Conservation (phyloP, 2,329 filamentous ascomycete genomes). For the Seiridium cupressi region DNA sequence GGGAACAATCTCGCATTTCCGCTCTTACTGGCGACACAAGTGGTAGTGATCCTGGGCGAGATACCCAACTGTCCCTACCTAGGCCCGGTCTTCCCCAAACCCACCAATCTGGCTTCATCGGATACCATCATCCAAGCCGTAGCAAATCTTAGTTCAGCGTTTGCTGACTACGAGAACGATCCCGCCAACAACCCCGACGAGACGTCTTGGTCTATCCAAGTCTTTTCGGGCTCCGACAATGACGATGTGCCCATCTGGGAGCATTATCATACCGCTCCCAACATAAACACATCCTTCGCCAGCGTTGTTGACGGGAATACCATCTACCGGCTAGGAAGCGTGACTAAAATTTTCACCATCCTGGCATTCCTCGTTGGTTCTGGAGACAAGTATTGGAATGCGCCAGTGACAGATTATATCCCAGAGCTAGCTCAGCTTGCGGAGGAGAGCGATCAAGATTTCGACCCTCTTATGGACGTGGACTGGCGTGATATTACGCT, state of each 20-base stretch:
- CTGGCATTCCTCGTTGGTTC: conserved; percentile 26
- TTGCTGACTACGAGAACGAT: conserved; percentile 23
- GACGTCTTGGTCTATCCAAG: conserved; percentile 34
- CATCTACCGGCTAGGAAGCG: conserved; percentile 27
- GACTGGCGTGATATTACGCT: conserved; percentile 6
- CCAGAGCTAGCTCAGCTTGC: conserved; percentile 21
- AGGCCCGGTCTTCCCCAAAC: conserved; percentile 31
- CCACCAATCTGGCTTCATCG: conserved; percentile 24
- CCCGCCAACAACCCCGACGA: conserved; percentile 24
- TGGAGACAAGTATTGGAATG: conserved; percentile 25
- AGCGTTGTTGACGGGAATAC: conserved; percentile 23
- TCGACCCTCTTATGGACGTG: conserved; percentile 1
- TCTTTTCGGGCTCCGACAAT: conserved; percentile 24
- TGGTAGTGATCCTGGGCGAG: not conserved
- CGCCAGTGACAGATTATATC: conserved; percentile 24
- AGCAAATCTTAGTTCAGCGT: conserved; percentile 26
- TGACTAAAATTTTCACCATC: conserved; percentile 31
- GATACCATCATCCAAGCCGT: conserved; percentile 25
- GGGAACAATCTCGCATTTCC: not conserved
- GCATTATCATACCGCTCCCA: conserved; percentile 26
- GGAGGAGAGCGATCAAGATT: not conserved
- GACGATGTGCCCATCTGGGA: conserved; percentile 23
- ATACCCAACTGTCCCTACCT: conserved; percentile 30
- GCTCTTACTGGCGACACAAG: not conserved
- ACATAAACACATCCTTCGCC: conserved; percentile 15